These are phyloP conservation scores for Myriangium duriaei DNA, from an alignment of 2,329 filamentous ascomycete genomes.

Conservation along the genomic window DNA sequence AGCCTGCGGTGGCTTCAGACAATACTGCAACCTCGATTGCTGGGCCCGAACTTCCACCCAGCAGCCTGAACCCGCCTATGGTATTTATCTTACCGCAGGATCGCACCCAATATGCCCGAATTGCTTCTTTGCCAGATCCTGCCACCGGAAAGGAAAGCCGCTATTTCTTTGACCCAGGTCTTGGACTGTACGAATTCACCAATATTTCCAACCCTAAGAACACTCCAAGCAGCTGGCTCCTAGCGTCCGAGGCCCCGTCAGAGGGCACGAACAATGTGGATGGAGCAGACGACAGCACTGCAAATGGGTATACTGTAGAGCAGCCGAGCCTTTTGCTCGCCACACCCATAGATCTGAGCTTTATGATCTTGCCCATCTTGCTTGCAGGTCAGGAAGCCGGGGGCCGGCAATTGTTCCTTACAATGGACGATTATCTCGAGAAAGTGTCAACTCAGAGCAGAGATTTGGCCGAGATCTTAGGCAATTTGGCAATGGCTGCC, in stretches of 20 bases:
- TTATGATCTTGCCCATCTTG: constrained; percentile 67
- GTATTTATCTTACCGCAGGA: constrained; percentile 46
- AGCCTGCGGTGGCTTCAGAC: constrained; percentile 7
- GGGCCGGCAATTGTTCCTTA: constrained; percentile 52
- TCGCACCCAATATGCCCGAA: constrained; percentile 39
- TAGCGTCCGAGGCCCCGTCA: constrained; percentile 25
- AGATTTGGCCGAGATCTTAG: constrained; percentile 47
- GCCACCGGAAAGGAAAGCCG: constrained; percentile 34
- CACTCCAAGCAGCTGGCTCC: constrained; percentile 42
- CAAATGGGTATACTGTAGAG: constrained; percentile 46
- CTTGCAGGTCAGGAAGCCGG: constrained; percentile 32
- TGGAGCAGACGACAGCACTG: too few relatives aligned
- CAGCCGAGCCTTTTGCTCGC: constrained; percentile 68
- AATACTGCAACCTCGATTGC: constrained; percentile 10
- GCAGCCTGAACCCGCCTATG: constrained; percentile 33
- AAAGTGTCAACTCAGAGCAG: constrained; percentile 41
- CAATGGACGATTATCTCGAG: constrained; percentile 61
- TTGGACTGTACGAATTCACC: constrained; percentile 50
- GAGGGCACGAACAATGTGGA: constrained; percentile 7
- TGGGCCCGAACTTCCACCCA: constrained; percentile 22
- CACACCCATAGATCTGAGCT: constrained; percentile 72
- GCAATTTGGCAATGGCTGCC: constrained; percentile 44
- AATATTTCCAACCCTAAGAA: constrained; percentile 39
- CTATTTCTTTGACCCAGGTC: constrained; percentile 47
- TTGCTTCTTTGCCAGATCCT: constrained; percentile 45